Evolutionary conservation across 441 rosid species (phyloP).

Genomic region (Corymbia calophylla): DNA sequence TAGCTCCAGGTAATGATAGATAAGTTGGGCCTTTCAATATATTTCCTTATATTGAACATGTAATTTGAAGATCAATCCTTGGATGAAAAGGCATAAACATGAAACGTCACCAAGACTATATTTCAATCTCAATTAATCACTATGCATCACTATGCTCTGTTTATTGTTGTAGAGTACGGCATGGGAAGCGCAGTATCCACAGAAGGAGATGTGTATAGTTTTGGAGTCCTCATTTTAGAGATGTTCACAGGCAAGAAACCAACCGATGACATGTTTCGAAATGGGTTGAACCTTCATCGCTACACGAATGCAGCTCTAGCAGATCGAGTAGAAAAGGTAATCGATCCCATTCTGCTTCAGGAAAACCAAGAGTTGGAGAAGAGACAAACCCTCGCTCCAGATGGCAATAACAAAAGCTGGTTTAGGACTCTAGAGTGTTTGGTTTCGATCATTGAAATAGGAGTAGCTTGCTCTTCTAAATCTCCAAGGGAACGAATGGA

Average conservation of each 20-base stretch:
- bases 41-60: too few species aligned
- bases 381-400: accelerated
- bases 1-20: background rate
- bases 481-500: background rate
- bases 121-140: background rate
- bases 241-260: background rate
- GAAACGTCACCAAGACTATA: background rate
- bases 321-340: background rate
- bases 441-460: background rate
- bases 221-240: background rate
- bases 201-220: background rate
- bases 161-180: background rate
- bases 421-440: background rate
- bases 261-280: background rate
- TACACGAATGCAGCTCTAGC: background rate
- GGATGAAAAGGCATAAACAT: background rate
- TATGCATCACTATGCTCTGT: too few species aligned
- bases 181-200: background rate
- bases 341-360: background rate
- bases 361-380: background rate
- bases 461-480: background rate
- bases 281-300: background rate
- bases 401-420: background rate
- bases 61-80: background rate
- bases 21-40: too few species aligned